Conservation (phyloP, 75 land plant species). For the Sequoia sempervirens region DNA sequence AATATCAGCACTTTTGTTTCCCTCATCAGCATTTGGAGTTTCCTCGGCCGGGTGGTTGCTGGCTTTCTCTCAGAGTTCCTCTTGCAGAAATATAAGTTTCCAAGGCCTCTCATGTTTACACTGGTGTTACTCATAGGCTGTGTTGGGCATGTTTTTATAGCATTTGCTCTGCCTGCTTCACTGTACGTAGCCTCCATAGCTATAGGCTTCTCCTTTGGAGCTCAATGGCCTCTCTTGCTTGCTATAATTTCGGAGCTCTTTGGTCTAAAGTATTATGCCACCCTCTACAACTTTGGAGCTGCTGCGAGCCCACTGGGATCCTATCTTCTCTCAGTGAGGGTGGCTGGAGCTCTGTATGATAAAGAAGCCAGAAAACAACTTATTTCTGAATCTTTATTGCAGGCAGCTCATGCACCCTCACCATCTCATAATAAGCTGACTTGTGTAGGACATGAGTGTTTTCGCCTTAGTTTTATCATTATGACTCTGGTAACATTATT, state of each 20-base stretch:
- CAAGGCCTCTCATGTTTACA: constrained; percentile 19
- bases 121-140: constrained; percentile 14
- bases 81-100: constrained; percentile 23
- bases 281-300: constrained; percentile 38
- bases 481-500: constrained; percentile 20
- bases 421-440: constrained; percentile 15
- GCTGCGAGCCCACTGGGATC: constrained; percentile 61
- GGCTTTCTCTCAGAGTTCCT: constrained; percentile 55
- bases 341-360: constrained; percentile 22
- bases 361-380: too few species aligned
- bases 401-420: background rate
- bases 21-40: constrained; percentile 70
- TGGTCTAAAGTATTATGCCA: constrained; percentile 32
- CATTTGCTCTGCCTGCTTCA: constrained; percentile 14
- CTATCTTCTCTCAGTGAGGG: constrained; percentile 56
- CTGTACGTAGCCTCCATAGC: constrained; percentile 52
- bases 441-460: constrained; percentile 22
- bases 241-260: constrained; percentile 31
- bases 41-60: constrained; percentile 41
- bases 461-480: too few species aligned
- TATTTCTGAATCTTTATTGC: constrained; percentile 35
- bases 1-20: constrained; percentile 58
- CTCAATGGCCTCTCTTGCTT: constrained; percentile 45
- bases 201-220: constrained; percentile 64
- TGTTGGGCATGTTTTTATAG: constrained; percentile 19